These are phyloP conservation scores for Botryotinia narcissicola DNA, from an alignment of 2,329 filamentous ascomycete genomes.

Conservation along the genomic window DNA sequence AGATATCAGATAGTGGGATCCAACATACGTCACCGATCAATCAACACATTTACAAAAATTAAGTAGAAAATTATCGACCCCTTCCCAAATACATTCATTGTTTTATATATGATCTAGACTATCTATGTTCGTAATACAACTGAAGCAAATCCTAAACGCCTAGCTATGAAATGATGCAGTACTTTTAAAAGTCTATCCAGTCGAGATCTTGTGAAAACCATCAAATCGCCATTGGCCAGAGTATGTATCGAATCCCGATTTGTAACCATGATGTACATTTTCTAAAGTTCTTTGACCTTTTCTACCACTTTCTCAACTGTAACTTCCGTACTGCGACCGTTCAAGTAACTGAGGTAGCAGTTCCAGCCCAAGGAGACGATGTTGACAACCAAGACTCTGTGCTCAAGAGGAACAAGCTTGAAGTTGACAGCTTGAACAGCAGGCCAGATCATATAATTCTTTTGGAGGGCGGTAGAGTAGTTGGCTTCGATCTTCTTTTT, in stretches of 20 bases:
- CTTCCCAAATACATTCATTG: neutral
- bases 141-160: slow-evolving; percentile 25
- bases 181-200: slow-evolving; percentile 13
- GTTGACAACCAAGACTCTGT: slow-evolving; percentile 69
- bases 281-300: slow-evolving; percentile 20
- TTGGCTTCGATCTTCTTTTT: slow-evolving; percentile 59
- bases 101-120: neutral
- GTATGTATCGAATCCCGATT: neutral
- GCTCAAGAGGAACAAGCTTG: slow-evolving; percentile 65
- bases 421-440: slow-evolving; percentile 67
- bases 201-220: slow-evolving; percentile 15
- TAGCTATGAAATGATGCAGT: slow-evolving; percentile 24
- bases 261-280: neutral
- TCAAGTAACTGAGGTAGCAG: slow-evolving; percentile 42
- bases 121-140: slow-evolving; percentile 1
- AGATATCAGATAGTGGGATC: neutral
- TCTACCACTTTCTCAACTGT: slow-evolving; percentile 11
- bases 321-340: slow-evolving; percentile 24
- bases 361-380: slow-evolving; percentile 60
- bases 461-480: slow-evolving; percentile 60
- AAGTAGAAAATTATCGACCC: neutral
- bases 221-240: neutral
- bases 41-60: neutral
- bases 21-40: slow-evolving; percentile 12
- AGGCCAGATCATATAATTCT: slow-evolving; percentile 72